Base-by-base conservation (phyloP, 2,329 filamentous ascomycete species). In the Talaromyces piceae region DNA sequence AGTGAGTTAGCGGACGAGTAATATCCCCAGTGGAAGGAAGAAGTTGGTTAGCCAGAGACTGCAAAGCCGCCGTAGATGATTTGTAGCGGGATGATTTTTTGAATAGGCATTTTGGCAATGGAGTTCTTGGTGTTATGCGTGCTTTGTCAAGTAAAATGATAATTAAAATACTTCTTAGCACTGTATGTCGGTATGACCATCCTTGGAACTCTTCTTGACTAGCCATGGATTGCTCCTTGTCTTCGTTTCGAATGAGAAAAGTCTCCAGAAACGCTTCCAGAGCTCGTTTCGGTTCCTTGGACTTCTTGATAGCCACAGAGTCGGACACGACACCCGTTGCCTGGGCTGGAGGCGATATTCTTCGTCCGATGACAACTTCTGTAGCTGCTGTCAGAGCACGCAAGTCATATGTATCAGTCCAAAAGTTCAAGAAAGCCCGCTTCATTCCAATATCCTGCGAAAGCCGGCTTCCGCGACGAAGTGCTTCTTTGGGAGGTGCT, bases 1-100 rank as follows among this genome's bases (percentile, higher is more conserved):
- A 65, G 58, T 83, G 78, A 22, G 70, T 71, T 2, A 86, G 66
- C 2, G 75, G 71, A 16, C 80, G 75, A 3, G 66, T 67, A 47
- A 83, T 73, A 57, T 84, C 79, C 37, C 81, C 81, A 41, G 77
- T 71, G 2, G 79, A 78, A 2, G 81, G 81, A 1, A 83, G 67
- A 5, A 86, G 66, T 56, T 83, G 64, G 12, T 69, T 68, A 7
- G 74, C 69, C 4, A 84, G 61, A 11, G 73, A 73, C 53, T 76
- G 73, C 1, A 84, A 65, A 1, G 82, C 69, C 5, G 72, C 70
- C 5, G 66, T 61, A 6, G 82, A 84, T 1, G 78, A 77, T 64
- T 84, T 85, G 60, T 77, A 67, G 2, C 64, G 57, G 0, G 82
- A 82, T 2, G 69, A 68, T 1, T 67, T 54, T 37, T 74, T 72